Evolutionary conservation across 331 rosid species (phyloP), one percentile per base, ranked within the genome.

Genomic region (Phaseolus coccineus): DNA sequence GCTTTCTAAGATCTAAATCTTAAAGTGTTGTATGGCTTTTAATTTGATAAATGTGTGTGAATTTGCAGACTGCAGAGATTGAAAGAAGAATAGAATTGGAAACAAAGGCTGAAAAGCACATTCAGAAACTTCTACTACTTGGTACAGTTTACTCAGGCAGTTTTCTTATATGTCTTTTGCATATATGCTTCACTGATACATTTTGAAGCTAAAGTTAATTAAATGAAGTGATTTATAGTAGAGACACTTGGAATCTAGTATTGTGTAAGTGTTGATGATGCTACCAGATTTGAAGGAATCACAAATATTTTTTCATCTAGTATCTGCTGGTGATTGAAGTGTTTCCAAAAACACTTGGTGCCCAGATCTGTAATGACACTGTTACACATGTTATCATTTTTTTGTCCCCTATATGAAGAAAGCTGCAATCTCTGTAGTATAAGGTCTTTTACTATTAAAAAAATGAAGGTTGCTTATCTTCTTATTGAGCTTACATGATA

Each of bases 121-220:
- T 95, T 74, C 99, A 93, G 87, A 95, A 93, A 80, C 99, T 95
- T 87, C 90, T 95, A 24, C 81, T 95, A 57, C 97, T 95, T 56
- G 99, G 99, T 95, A 87, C n/a, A 44, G 69, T 51, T 84, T 77
- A 65, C 37, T 27, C 73, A 27, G 44, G 37, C 64, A 40, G 42
- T 58, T 79, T 59, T 68, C 58, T 48, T 52, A 48, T 58, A 51
- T 8, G 19, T 64, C 40, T 24, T 53, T 78, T 63, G 42, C 8
- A 50, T 51, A 57, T 74, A 28, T 78, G 31, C 58, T 66, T 68
- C 57, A 76, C 19, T 69, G 0, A 30, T 51, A 2, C 44, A 64
- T 5, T 75, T 52, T 37, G 4, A 48, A 65, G 82, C 74, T 74
- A 39, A 68, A 85, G 59, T 58, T 61, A 6, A 5, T 71, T 64